These are phyloP conservation scores for Strigomonas galati DNA, from an alignment of 208 protist genomes.

Conservation along the genomic window DNA sequence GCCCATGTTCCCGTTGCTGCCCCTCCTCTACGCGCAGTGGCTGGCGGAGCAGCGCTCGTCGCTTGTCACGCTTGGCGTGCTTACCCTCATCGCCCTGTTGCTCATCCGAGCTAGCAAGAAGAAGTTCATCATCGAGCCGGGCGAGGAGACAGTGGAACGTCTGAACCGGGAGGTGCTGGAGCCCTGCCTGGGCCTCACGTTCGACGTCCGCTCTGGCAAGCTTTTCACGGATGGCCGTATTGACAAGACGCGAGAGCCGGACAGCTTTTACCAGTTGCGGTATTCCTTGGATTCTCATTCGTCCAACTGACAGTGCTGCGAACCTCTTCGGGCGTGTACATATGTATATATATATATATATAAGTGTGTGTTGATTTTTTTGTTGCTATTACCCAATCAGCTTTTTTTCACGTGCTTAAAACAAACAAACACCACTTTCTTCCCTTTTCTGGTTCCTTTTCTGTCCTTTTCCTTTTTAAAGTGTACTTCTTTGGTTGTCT, in stretches of 20 bases:
- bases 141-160: slow-evolving; percentile 65
- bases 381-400: not conserved
- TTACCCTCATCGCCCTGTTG: slow-evolving; percentile 50
- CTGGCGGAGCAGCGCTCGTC: not conserved
- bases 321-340: not conserved
- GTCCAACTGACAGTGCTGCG: not conserved
- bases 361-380: not conserved
- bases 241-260: slow-evolving; percentile 19
- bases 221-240: slow-evolving; percentile 53
- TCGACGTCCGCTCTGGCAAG: slow-evolving; percentile 64
- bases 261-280: slow-evolving; percentile 54
- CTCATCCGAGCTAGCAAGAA: slow-evolving; percentile 68
- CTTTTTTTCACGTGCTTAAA: no score
- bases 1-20: slow-evolving; percentile 36
- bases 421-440: not conserved
- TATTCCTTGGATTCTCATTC: slow-evolving; percentile 19
- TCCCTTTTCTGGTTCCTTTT: not conserved
- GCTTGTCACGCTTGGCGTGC: slow-evolving; percentile 18
- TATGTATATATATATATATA: slow-evolving; percentile 6
- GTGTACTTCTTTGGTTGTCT: not conserved
- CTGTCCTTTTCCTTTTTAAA: not conserved
- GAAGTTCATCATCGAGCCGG: slow-evolving; percentile 74
- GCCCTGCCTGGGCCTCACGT: slow-evolving; percentile 78
- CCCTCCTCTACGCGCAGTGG: not conserved
- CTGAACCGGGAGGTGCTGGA: slow-evolving; percentile 74